Percentiles rank a stretch among this genome's conserved stretches.
These are phyloP conservation scores for Ophiostoma quercus DNA, from an alignment of 2,329 filamentous ascomycete species.

Conservation along the genomic window DNA sequence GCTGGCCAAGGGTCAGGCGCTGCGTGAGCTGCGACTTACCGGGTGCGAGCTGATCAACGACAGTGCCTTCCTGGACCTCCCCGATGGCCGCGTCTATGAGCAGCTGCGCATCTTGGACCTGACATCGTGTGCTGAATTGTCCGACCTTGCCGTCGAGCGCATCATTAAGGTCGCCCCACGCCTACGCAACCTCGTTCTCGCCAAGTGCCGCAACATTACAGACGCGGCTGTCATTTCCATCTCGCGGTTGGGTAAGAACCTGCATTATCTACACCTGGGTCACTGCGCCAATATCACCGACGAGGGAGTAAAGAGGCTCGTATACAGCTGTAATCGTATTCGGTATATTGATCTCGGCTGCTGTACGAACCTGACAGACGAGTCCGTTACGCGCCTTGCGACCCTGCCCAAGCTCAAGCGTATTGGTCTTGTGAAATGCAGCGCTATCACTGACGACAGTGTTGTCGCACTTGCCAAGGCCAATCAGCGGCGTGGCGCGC, in stretches of 20 bases:
- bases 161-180: conserved; percentile 84
- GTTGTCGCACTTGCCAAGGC: conserved; percentile 77
- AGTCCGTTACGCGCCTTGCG: conserved; percentile 80
- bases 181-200: conserved; percentile 84
- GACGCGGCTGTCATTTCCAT: conserved; percentile 85
- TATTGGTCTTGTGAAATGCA: conserved; percentile 92
- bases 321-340: conserved; percentile 84
- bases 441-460: conserved; percentile 80
- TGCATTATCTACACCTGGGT: conserved; percentile 93
- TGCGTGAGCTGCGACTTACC: conserved; percentile 85
- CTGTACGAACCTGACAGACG: conserved; percentile 81
- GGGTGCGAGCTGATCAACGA: conserved; percentile 83
- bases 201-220: conserved; percentile 90
- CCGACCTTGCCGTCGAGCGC: conserved; percentile 79
- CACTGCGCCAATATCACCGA: conserved; percentile 93
- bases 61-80: conserved; percentile 76
- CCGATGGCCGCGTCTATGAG: conserved; percentile 66
- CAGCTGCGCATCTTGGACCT: conserved; percentile 89
- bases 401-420: conserved; percentile 86
- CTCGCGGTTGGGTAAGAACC: conserved; percentile 82
- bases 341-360: conserved; percentile 98
- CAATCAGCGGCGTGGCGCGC: conserved; percentile 48
- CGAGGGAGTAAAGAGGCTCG: conserved; percentile 74
- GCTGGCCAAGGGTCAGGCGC: conserved; percentile 67
- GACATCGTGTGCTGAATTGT: conserved; percentile 78